phyloP scores from a whole-genome alignment of 202 grass and related monocot genomes.

The Panicum virgatum region DNA sequence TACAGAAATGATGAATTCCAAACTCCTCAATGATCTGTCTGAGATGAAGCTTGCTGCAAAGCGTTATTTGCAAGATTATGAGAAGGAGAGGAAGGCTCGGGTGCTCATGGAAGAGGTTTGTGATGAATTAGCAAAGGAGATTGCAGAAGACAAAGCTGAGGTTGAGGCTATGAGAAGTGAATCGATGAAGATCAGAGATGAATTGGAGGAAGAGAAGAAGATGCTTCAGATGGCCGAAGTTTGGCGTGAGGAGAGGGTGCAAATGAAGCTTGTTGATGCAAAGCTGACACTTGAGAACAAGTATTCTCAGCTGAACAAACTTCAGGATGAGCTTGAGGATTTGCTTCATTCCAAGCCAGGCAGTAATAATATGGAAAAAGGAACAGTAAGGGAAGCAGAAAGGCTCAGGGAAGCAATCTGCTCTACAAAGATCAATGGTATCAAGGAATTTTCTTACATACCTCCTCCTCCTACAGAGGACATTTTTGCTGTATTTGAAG shows the following conservation, averaged over 20 bases:
- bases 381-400: slow-evolving; percentile 43
- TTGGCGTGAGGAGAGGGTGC: slow-evolving; percentile 88
- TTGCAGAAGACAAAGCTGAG: slow-evolving; percentile 69
- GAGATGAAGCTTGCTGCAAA: slow-evolving; percentile 58
- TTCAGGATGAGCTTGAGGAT: slow-evolving; percentile 48
- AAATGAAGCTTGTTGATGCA: slow-evolving; percentile 80
- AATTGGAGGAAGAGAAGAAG: slow-evolving; percentile 70
- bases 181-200: slow-evolving; percentile 58
- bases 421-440: slow-evolving; percentile 36
- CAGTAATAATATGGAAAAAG: slow-evolving; percentile 30
- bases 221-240: slow-evolving; percentile 85
- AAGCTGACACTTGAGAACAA: slow-evolving; percentile 69
- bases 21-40: slow-evolving; percentile 58
- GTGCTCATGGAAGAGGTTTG: slow-evolving; percentile 79
- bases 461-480: slow-evolving; percentile 56
- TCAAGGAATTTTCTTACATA: slow-evolving; percentile 58
- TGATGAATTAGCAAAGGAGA: slow-evolving; percentile 77
- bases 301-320: slow-evolving; percentile 52
- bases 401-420: slow-evolving; percentile 46
- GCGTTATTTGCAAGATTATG: slow-evolving; percentile 60
- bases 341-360: slow-evolving; percentile 28
- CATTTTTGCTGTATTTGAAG: slow-evolving; percentile 75
- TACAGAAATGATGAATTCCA: slow-evolving; percentile 60
- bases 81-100: slow-evolving; percentile 60
- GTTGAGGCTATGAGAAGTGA: slow-evolving; percentile 59